Conservation (phyloP, 2,329 filamentous ascomycete species). For the Nannizziopsis arthrosporioides region DNA sequence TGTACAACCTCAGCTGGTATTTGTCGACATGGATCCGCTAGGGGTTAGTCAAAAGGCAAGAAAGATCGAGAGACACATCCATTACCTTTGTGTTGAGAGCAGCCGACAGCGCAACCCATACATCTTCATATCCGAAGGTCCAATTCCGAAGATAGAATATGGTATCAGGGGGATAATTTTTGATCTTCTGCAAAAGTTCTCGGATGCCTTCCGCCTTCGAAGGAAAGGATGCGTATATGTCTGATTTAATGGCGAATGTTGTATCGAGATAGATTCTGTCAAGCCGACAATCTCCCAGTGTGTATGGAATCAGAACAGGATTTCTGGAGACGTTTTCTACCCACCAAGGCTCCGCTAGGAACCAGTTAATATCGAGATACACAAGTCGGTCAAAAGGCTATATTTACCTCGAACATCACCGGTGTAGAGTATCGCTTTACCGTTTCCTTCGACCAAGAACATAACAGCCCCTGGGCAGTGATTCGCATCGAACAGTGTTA, state of each 20-base stretch:
- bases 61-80: neutral
- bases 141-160: constrained; percentile 76
- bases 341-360: constrained; percentile 64
- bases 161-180: constrained; percentile 57
- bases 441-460: constrained; percentile 72
- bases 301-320: constrained; percentile 64
- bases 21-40: constrained; percentile 63
- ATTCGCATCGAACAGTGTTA: constrained; percentile 82
- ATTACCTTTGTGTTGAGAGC: constrained; percentile 53
- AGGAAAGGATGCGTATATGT: constrained; percentile 43
- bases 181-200: constrained; percentile 60
- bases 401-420: constrained; percentile 61
- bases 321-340: constrained; percentile 60
- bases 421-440: constrained; percentile 69
- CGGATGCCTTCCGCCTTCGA: constrained; percentile 62
- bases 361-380: constrained; percentile 8
- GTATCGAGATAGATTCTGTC: constrained; percentile 86
- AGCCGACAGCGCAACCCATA: constrained; percentile 70
- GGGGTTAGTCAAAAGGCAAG: constrained; percentile 11
- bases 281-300: constrained; percentile 51
- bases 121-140: constrained; percentile 90
- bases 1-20: constrained; percentile 66
- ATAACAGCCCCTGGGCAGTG: constrained; percentile 84
- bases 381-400: neutral
- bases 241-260: constrained; percentile 52